A percentile compares a stretch with the other conserved stretches of the same genome.
Evolutionary conservation across 306 rosid species (phyloP).

Genomic region (Acacia melanoxylon): DNA sequence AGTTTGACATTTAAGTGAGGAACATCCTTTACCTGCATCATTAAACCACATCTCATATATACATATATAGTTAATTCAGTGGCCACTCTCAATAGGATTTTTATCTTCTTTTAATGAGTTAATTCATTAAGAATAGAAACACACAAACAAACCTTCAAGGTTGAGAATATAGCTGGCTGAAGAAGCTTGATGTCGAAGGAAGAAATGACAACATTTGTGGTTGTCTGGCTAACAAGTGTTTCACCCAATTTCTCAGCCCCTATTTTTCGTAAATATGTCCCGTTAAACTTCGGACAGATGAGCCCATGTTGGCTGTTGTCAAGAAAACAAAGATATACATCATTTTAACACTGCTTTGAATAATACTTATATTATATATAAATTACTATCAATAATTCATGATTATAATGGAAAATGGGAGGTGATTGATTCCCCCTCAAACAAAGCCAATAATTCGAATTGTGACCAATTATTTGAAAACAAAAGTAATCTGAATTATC

Average conservation of each 20-base stretch:
- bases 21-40: background rate
- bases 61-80: background rate
- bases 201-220: constrained; percentile 12
- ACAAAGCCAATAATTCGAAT: background rate
- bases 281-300: background rate
- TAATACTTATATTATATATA: too few relatives aligned
- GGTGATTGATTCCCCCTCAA: background rate
- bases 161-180: constrained; percentile 4
- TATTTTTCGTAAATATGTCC: background rate
- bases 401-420: background rate
- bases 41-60: background rate
- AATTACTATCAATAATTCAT: too few relatives aligned
- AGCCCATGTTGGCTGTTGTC: background rate
- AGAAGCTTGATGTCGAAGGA: constrained; percentile 10
- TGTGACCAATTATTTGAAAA: too few relatives aligned
- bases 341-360: too few relatives aligned
- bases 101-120: background rate
- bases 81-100: background rate
- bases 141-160: background rate
- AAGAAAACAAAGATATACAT: background rate
- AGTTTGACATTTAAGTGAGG: background rate
- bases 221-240: background rate
- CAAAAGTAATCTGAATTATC: too few relatives aligned
- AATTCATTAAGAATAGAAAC: background rate
- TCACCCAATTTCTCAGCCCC: background rate